phyloP scores from a whole-genome alignment of 495 filamentous ascomycete genomes.

The Venustampulla echinocandica region DNA sequence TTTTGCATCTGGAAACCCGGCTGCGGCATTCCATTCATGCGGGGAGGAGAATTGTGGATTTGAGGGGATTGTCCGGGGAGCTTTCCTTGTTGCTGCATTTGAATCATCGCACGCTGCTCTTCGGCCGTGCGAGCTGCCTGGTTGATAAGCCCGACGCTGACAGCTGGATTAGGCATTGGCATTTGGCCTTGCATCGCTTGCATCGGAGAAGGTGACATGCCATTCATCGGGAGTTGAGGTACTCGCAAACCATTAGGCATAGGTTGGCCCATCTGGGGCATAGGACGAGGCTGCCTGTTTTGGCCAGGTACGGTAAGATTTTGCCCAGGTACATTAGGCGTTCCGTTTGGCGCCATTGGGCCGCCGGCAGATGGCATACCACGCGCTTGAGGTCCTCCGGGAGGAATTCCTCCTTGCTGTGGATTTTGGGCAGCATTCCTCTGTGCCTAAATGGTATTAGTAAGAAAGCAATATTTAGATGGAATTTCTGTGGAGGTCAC shows the following conservation, averaged over 20 bases:
- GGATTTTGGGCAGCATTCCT: slow-evolving; percentile 34
- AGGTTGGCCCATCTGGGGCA: slow-evolving; percentile 18
- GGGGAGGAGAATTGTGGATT: slow-evolving; percentile 31
- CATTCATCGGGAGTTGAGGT: slow-evolving; percentile 38
- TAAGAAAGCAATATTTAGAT: slow-evolving; percentile 14
- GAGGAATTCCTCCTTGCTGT: slow-evolving; percentile 22
- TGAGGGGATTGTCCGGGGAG: slow-evolving; percentile 26
- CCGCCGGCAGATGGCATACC: slow-evolving; percentile 34
- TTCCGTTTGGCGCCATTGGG: slow-evolving; percentile 12
- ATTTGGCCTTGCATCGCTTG: slow-evolving; percentile 49
- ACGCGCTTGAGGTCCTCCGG: slow-evolving; percentile 29
- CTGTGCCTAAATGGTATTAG: slow-evolving; percentile 26
- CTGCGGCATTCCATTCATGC: slow-evolving; percentile 29
- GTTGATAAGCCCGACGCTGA: slow-evolving; percentile 44
- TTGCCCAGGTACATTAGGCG: slow-evolving; percentile 9
- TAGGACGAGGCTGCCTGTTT: slow-evolving; percentile 16
- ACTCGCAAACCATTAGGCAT: slow-evolving; percentile 2
- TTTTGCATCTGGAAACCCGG: slow-evolving; percentile 26
- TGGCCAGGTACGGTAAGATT: slow-evolving; percentile 25
- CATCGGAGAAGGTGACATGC: slow-evolving; percentile 65
- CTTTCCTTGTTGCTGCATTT: slow-evolving; percentile 43
- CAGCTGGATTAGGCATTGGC: slow-evolving; percentile 54
- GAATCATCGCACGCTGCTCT: slow-evolving; percentile 50
- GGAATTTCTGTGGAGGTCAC: not conserved
- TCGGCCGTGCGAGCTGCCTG: slow-evolving; percentile 53